A percentile compares a stretch with the other conserved stretches of the same genome.
phyloP scores from a whole-genome alignment of 2,329 filamentous ascomycete genomes.

The Calonectria pteridis region DNA sequence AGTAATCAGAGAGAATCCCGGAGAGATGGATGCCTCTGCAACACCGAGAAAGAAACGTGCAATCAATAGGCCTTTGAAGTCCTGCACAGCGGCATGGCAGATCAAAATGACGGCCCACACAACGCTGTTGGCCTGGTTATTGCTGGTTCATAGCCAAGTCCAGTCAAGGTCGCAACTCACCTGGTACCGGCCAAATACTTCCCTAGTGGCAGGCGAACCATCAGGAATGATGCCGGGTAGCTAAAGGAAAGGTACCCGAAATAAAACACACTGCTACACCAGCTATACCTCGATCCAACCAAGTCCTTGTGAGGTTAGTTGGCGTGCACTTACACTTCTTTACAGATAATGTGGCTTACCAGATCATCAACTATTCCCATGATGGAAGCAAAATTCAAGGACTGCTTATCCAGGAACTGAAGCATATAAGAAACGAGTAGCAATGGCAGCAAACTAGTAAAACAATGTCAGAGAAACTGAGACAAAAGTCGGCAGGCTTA shows the following conservation, averaged over 20 bases:
- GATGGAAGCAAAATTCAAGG: slow-evolving; percentile 39
- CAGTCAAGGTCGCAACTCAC: background rate
- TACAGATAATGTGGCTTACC: background rate
- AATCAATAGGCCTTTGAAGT: slow-evolving; percentile 31
- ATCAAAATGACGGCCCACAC: slow-evolving; percentile 33
- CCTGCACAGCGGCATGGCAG: slow-evolving; percentile 37
- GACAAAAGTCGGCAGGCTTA: background rate
- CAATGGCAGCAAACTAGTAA: slow-evolving; percentile 31
- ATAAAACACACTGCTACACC: slow-evolving; percentile 40
- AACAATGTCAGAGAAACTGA: background rate
- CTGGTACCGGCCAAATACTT: slow-evolving; percentile 33
- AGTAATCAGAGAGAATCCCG: slow-evolving; percentile 38
- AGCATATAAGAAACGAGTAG: slow-evolving; percentile 40
- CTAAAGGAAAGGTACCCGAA: slow-evolving; percentile 41
- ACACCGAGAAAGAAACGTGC: slow-evolving; percentile 39
- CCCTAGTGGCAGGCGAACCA: slow-evolving; percentile 37
- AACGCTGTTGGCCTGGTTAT: slow-evolving; percentile 1
- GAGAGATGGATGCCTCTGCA: slow-evolving; percentile 40
- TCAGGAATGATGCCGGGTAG: slow-evolving; percentile 39
- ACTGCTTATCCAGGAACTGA: slow-evolving; percentile 43
- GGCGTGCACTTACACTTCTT: background rate
- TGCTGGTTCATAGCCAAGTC: background rate
- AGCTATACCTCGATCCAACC: slow-evolving; percentile 34
- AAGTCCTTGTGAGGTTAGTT: slow-evolving; percentile 27
- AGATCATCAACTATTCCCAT: slow-evolving; percentile 41